Percentiles rank a stretch among this genome's conserved stretches.
Evolutionary conservation across 148 eudicot species (phyloP).

Genomic region (Rhododendron mucronatum): DNA sequence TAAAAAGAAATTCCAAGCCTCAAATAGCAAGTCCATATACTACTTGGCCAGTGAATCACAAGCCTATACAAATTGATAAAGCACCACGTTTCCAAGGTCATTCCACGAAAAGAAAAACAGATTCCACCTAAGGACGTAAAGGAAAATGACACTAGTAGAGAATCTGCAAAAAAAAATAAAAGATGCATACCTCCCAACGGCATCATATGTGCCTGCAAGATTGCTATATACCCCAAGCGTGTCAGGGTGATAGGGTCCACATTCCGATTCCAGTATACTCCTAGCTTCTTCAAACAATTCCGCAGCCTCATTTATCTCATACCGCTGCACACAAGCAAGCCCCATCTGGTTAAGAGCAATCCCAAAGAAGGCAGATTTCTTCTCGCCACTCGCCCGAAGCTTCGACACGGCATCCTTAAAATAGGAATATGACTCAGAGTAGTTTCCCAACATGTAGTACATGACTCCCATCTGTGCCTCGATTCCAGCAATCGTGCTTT

Average conservation of each 20-base stretch:
- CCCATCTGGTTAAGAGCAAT: constrained; percentile 98
- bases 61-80: background rate
- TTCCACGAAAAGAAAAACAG: background rate
- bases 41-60: background rate
- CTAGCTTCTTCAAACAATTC: constrained; percentile 90
- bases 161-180: background rate
- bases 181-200: constrained; percentile 75
- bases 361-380: constrained; percentile 93
- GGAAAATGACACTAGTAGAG: background rate
- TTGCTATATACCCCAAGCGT: constrained; percentile 96
- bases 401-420: constrained; percentile 64
- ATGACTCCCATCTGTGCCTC: constrained; percentile 99
- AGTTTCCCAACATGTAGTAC: constrained; percentile 82
- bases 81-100: background rate
- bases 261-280: constrained; percentile 76
- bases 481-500: constrained; percentile 89
- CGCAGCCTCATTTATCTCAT: constrained; percentile 76
- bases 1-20: background rate
- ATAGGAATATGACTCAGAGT: constrained; percentile 64
- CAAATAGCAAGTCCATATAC: background rate
- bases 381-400: constrained; percentile 86
- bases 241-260: constrained; percentile 88
- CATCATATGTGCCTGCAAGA: constrained; percentile 98
- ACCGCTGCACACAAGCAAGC: constrained; percentile 87
- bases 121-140: background rate